These are phyloP conservation scores for Begonia loranthoides DNA, from an alignment of 306 rosid species.

Conservation along the genomic window DNA sequence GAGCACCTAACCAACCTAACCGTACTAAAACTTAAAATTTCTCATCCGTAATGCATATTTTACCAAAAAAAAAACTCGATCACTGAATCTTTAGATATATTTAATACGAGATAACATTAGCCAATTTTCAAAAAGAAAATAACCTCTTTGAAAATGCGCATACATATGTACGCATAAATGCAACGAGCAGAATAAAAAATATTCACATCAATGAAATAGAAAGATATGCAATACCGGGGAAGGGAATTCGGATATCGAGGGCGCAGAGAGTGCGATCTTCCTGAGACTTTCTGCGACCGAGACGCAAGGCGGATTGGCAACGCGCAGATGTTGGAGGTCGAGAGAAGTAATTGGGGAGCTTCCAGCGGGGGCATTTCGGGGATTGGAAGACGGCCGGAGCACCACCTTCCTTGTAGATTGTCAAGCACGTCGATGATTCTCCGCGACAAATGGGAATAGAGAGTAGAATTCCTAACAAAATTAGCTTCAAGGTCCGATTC, in stretches of 20 bases:
- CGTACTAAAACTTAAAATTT: too few relatives aligned
- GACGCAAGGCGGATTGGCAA: constrained; percentile 57
- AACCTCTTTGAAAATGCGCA: too few relatives aligned
- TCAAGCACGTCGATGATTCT: constrained; percentile 78
- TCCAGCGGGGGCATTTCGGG: constrained; percentile 92
- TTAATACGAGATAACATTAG: too few relatives aligned
- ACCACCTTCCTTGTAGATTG: constrained; percentile 68
- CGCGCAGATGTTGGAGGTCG: constrained; percentile 27
- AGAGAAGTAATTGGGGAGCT: constrained; percentile 36
- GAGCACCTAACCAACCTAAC: too few relatives aligned
- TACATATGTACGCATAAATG: background rate
- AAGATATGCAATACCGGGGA: constrained; percentile 32
- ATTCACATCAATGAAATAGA: background rate
- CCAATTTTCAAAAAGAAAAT: too few relatives aligned
- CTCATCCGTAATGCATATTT: too few relatives aligned
- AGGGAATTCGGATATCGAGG: constrained; percentile 71
- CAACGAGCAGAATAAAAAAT: background rate
- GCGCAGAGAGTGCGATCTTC: constrained; percentile 85
- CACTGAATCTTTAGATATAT: too few relatives aligned
- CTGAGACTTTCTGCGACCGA: constrained; percentile 56
- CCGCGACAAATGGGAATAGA: constrained; percentile 5
- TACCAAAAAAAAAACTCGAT: too few relatives aligned
- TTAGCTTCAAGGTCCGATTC: too few relatives aligned
- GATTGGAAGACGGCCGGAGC: constrained; percentile 89
- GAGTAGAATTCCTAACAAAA: too few relatives aligned